Evolutionary conservation across 2,329 filamentous ascomycete species (phyloP).

Genomic region (Penicillium decumbens): DNA sequence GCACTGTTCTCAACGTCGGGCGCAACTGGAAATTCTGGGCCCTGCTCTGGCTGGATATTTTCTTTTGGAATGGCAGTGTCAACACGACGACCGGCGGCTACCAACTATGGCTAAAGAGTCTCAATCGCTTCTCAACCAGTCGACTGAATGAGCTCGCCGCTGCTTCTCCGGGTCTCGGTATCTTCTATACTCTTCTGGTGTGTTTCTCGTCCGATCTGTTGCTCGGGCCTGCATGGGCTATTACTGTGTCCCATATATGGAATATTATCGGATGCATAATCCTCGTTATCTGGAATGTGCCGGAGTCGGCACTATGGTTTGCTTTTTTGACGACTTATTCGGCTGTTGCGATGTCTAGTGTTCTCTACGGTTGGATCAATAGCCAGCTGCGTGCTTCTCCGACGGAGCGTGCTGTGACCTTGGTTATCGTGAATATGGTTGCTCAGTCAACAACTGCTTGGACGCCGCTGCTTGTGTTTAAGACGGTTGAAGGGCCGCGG

Average conservation of each 20-base stretch:
- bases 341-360: conserved; percentile 51
- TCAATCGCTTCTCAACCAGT: conserved; percentile 46
- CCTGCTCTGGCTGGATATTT: conserved; percentile 48
- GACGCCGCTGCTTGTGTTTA: conserved; percentile 52
- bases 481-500: conserved; percentile 43
- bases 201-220: conserved; percentile 54
- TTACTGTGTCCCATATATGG: conserved; percentile 49
- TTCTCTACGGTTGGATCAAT: conserved; percentile 56
- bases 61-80: conserved; percentile 55
- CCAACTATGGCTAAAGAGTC: conserved; percentile 56
- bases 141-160: conserved; percentile 51
- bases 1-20: conserved; percentile 32
- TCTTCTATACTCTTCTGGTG: conserved; percentile 53
- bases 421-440: conserved; percentile 52
- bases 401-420: conserved; percentile 47
- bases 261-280: conserved; percentile 54
- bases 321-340: conserved; percentile 50
- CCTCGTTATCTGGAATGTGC: conserved; percentile 54
- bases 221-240: conserved; percentile 52
- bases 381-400: conserved; percentile 40
- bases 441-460: conserved; percentile 54
- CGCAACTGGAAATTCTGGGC: conserved; percentile 49
- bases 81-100: conserved; percentile 50
- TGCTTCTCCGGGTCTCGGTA: conserved; percentile 52
- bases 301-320: conserved; percentile 53